These are phyloP conservation scores for Rhodamnia argentea DNA, from an alignment of 345 rosid species.

Conservation along the genomic window DNA sequence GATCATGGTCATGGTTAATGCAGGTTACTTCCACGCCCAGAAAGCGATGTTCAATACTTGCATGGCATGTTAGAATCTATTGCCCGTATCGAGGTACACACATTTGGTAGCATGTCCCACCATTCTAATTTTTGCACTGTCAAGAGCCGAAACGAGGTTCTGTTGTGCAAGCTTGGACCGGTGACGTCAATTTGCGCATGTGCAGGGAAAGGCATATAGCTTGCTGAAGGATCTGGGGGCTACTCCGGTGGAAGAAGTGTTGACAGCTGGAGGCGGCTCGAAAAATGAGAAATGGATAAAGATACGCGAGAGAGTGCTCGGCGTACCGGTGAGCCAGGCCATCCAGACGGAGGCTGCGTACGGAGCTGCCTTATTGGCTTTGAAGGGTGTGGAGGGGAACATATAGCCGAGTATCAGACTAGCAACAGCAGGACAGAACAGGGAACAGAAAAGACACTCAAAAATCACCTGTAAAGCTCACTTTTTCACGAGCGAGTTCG, in stretches of 20 bases:
- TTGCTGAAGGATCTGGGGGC: conserved; percentile 77
- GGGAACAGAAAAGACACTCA: not conserved
- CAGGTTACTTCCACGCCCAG: conserved; percentile 86
- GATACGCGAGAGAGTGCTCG: conserved; percentile 64
- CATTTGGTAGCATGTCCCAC: too few relatives aligned
- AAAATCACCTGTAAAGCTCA: not conserved
- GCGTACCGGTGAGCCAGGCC: conserved; percentile 64
- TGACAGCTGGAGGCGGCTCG: conserved; percentile 86
- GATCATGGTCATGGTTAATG: not conserved
- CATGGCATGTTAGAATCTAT: conserved; percentile 90
- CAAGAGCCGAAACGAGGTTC: not conserved
- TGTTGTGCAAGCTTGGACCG: not conserved
- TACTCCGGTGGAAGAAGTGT: conserved; percentile 64
- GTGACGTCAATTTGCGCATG: not conserved
- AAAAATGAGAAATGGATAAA: conserved; percentile 71
- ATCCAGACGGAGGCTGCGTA: conserved; percentile 79
- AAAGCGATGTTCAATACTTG: conserved; percentile 67
- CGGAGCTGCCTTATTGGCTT: conserved; percentile 81
- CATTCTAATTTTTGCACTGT: not conserved
- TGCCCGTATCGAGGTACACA: conserved; percentile 73
- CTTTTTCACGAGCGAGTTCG: not conserved
- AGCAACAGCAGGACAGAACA: not conserved
- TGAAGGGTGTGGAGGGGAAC: conserved; percentile 38
- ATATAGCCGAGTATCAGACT: not conserved
- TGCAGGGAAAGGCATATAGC: conserved; percentile 58